Conservation (phyloP, 768 basidiomycete species). For the Kwoniella newhampshirensis region DNA sequence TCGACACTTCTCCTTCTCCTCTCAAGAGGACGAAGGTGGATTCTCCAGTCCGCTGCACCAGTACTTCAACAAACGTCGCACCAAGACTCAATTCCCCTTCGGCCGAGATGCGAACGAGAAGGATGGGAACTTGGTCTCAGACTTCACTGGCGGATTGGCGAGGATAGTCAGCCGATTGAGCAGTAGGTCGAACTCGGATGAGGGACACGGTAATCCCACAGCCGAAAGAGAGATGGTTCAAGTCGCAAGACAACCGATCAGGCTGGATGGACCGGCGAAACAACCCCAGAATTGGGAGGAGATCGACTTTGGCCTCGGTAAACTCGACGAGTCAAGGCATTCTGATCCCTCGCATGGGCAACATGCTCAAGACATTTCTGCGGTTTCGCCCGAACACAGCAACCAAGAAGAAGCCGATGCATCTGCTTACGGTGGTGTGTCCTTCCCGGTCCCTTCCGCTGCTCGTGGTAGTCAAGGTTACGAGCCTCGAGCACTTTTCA, state of each 20-base stretch:
- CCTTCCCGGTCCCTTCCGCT: constrained; percentile 16
- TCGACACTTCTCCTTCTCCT: constrained; percentile 42
- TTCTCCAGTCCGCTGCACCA: constrained; percentile 14
- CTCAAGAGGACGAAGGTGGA: constrained; percentile 34
- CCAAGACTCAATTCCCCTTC: constrained; percentile 33
- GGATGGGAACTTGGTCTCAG: constrained; percentile 29
- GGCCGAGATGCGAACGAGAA: constrained; percentile 45
- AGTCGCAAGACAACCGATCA: constrained; percentile 13
- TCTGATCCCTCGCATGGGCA: constrained; percentile 11
- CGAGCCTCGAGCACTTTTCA: constrained; percentile 11
- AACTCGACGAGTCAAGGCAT: constrained; percentile 41
- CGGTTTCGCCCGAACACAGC: neutral
- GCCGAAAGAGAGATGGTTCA: constrained; percentile 33
- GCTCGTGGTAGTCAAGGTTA: constrained; percentile 5
- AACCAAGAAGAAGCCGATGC: too few relatives aligned
- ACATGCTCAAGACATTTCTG: neutral
- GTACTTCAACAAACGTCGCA: constrained; percentile 2
- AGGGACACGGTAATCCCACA: constrained; percentile 7
- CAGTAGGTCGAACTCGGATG: constrained; percentile 8
- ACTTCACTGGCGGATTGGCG: constrained; percentile 16
- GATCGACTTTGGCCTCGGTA: constrained; percentile 53
- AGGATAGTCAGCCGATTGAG: constrained; percentile 29
- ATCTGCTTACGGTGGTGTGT: constrained; percentile 2
- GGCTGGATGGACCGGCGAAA: neutral
- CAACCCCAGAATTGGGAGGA: constrained; percentile 51